Conservation (phyloP, 352 stramenopile species). For the Phytophthora melonis region DNA sequence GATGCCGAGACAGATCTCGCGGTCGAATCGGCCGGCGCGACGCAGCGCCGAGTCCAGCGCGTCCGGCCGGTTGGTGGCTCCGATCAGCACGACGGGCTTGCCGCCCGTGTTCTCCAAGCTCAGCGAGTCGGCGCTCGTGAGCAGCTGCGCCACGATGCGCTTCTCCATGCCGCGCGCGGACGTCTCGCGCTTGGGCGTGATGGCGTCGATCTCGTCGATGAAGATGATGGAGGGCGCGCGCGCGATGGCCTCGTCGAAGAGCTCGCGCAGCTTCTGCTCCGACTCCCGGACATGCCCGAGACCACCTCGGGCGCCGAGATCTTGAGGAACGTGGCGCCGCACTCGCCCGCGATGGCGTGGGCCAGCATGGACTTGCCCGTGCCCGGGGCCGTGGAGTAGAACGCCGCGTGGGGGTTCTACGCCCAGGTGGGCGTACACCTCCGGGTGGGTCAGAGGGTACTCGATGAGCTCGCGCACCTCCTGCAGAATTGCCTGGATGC, state of each 20-base stretch:
- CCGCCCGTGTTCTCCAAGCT: constrained; percentile 90
- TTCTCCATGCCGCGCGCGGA: constrained; percentile 96
- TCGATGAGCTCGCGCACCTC: constrained; percentile 95
- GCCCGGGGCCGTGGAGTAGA: constrained; percentile 92
- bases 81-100: constrained; percentile 97
- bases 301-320: constrained; percentile 94
- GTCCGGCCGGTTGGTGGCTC: constrained; percentile 97
- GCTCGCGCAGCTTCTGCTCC: constrained; percentile 87
- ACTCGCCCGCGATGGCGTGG: constrained; percentile 94
- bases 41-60: constrained; percentile 96
- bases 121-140: constrained; percentile 93
- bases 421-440: constrained; percentile 94
- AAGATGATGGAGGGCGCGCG: constrained; percentile 98
- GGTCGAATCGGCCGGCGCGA: constrained; percentile 97
- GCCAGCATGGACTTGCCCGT: constrained; percentile 96
- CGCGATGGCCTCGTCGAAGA: constrained; percentile 96
- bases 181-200: constrained; percentile 95
- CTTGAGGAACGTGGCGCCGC: constrained; percentile 90
- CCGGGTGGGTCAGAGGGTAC: constrained; percentile 94
- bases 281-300: constrained; percentile 94
- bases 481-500: constrained; percentile 89
- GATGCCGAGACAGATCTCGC: constrained; percentile 98
- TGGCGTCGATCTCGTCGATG: constrained; percentile 98
- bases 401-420: constrained; percentile 93
- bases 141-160: constrained; percentile 96